phyloP scores from a whole-genome alignment of 768 basidiomycete genomes.

The Psilocybe azurescens region DNA sequence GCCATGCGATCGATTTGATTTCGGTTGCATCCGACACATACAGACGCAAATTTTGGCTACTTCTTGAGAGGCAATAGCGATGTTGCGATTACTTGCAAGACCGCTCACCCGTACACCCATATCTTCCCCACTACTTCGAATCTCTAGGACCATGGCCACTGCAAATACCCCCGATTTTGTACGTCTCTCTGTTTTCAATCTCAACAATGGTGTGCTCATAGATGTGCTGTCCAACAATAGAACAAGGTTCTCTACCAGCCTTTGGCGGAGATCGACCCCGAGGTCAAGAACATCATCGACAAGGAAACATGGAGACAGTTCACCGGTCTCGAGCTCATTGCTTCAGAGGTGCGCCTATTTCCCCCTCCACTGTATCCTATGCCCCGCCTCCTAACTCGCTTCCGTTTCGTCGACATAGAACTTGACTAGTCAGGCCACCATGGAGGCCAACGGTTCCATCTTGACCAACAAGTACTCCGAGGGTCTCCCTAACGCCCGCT shows the following conservation, averaged over 20 bases:
- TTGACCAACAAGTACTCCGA: slow-evolving; percentile 99
- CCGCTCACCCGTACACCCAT: slow-evolving; percentile 40
- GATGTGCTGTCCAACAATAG: slow-evolving; percentile 42
- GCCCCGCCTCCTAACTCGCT: background rate
- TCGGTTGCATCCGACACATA: slow-evolving; percentile 34
- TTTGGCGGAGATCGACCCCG: slow-evolving; percentile 91
- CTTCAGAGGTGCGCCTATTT: slow-evolving; percentile 79
- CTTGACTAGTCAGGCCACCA: slow-evolving; percentile 92
- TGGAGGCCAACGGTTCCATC: slow-evolving; percentile 99
- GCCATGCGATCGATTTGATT: slow-evolving; percentile 12
- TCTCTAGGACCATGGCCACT: slow-evolving; percentile 63
- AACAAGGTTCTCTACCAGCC: slow-evolving; percentile 92
- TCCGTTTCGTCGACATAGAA: slow-evolving; percentile 57
- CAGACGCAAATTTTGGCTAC: slow-evolving; percentile 1
- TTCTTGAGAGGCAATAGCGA: slow-evolving; percentile 24
- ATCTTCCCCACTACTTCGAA: slow-evolving; percentile 28
- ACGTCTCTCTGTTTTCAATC: slow-evolving; percentile 27
- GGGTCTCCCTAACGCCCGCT: slow-evolving; percentile 96
- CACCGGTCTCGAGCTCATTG: slow-evolving; percentile 97
- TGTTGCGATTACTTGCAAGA: slow-evolving; percentile 45
- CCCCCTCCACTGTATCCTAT: background rate
- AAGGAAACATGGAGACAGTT: slow-evolving; percentile 99
- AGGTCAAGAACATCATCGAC: slow-evolving; percentile 97
- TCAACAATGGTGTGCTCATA: background rate
- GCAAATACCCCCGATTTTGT: slow-evolving; percentile 66